Evolutionary conservation across 768 basidiomycete species (phyloP).

Genomic region (Cubamyces sp.): DNA sequence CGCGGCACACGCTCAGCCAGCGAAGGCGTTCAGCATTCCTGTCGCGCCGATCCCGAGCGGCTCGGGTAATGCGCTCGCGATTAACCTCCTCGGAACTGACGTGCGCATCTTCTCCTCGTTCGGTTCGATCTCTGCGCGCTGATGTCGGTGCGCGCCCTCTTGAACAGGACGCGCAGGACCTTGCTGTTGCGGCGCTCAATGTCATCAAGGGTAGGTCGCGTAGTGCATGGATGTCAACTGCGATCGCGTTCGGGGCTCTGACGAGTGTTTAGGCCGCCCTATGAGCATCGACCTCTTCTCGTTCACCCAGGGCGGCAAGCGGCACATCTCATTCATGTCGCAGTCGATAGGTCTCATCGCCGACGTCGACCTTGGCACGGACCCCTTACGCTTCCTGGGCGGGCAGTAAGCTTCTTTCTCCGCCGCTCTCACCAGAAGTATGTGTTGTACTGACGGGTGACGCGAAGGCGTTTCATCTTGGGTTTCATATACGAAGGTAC

Average conservation of each 20-base stretch:
- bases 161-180: constrained; percentile 66
- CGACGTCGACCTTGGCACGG: constrained; percentile 83
- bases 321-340: constrained; percentile 78
- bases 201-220: constrained; percentile 69
- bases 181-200: constrained; percentile 74
- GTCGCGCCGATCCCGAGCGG: constrained; percentile 82
- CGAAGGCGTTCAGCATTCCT: constrained; percentile 66
- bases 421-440: background rate
- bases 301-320: constrained; percentile 66
- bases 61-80: constrained; percentile 75
- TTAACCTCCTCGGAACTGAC: constrained; percentile 74
- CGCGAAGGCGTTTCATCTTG: constrained; percentile 65
- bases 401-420: constrained; percentile 34
- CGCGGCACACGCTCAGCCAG: constrained; percentile 61
- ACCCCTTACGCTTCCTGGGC: constrained; percentile 86
- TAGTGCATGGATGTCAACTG: background rate
- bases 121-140: background rate
- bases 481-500: constrained; percentile 74
- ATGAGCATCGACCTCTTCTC: constrained; percentile 82
- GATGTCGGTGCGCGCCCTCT: background rate
- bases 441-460: background rate
- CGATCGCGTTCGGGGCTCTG: background rate
- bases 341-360: constrained; percentile 86
- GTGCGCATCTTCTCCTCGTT: constrained; percentile 39
- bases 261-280: constrained; percentile 54